Percentiles rank a stretch among this genome's conserved stretches.
phyloP scores from a whole-genome alignment of 1,284 basidiomycete species.

The Porogramme epimiltina region DNA sequence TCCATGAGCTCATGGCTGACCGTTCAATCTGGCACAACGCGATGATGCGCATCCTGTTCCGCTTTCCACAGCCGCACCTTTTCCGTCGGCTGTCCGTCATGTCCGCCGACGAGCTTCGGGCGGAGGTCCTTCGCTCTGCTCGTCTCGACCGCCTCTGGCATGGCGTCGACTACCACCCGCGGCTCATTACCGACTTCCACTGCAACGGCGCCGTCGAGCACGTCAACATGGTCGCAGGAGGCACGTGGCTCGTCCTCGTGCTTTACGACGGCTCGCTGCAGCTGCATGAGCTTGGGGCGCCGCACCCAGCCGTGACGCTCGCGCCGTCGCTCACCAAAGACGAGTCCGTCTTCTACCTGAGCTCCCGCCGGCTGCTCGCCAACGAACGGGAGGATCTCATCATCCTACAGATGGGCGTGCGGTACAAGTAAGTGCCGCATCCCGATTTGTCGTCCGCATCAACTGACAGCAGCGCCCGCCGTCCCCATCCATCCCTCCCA shows the following conservation, averaged over 20 bases:
- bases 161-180: slow-evolving; percentile 12
- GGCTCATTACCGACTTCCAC: slow-evolving; percentile 7
- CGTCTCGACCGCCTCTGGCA: slow-evolving; percentile 19
- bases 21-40: slow-evolving; percentile 17
- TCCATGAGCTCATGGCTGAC: slow-evolving; percentile 13
- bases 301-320: slow-evolving; percentile 13
- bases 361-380: slow-evolving; percentile 19
- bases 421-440: slow-evolving; percentile 19
- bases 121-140: slow-evolving; percentile 14
- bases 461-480: neutral
- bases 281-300: slow-evolving; percentile 17
- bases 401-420: slow-evolving; percentile 23
- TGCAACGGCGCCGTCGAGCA: slow-evolving; percentile 17
- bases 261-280: slow-evolving; percentile 20
- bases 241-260: slow-evolving; percentile 18
- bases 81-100: slow-evolving; percentile 7
- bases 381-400: slow-evolving; percentile 20
- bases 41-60: slow-evolving; percentile 14
- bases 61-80: slow-evolving; percentile 17
- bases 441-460: neutral
- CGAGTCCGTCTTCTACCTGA: slow-evolving; percentile 23
- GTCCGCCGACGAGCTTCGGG: slow-evolving; percentile 12
- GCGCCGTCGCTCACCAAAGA: slow-evolving; percentile 15
- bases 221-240: slow-evolving; percentile 19
- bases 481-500: neutral